Evolutionary conservation across 371 early-diverging fungal species (phyloP), one percentile per base, ranked within the genome.

Genomic region (Mucor indicus): DNA sequence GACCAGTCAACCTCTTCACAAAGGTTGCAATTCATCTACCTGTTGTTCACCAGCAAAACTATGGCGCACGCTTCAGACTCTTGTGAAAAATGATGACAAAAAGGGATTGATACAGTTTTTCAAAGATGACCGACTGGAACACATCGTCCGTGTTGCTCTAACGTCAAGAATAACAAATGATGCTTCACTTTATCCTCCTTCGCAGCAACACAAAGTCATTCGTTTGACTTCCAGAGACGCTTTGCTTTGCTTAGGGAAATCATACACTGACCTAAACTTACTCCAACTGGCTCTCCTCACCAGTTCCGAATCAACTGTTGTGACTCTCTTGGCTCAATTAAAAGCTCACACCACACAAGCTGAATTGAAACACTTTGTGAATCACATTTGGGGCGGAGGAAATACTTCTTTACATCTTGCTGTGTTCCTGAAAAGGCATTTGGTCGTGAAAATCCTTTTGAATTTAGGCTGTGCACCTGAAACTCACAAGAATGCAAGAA

Each of bases 381-480:
- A 81, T 43, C 75, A 79, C 49, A 62, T 84, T 23, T 89, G 84
- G 83, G 79, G 79, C 39, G 59, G 79, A 54, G 85, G 87, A 10
- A 86, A 87, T 58, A 83, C 87, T 0, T 73, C 79, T 3, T 62
- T 89, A 25, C 87, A 87, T 50, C 45, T 89, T 40, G 90, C 90
- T 2, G 67, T 76, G n/a, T 87, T 85, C 50, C 50, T 81, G 46
- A 84, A 86, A 3, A 83, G 87, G 79, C 62, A 72, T 3, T 76
- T 75, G 23, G 59, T 87, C 32, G 84, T 87, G 15, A 77, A 80
- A 50, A 27, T 73, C 8, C 36, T 87, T 23, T 43, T 87, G 8
- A 80, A 81, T 25, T 53, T 84, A 1, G 87, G 86, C 0, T 86
- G 85, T 7, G 59, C 70, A 30, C 50, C 67, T 3, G 65, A 71